phyloP scores from a whole-genome alignment of 108 stramenopile genomes.

The Nannochloropsis oceanica region DNA sequence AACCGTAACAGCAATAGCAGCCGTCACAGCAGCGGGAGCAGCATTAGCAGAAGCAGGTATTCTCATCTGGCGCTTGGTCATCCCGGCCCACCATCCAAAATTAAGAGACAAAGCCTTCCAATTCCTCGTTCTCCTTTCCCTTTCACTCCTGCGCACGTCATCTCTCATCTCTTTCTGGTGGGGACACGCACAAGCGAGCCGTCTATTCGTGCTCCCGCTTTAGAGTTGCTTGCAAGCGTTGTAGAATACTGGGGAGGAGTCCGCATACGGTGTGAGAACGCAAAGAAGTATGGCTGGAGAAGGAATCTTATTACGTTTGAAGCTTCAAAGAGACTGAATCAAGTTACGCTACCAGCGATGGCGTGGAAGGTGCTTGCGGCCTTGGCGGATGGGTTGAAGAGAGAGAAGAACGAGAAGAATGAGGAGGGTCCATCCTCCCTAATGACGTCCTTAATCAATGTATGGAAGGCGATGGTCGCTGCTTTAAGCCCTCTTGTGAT shows the following conservation, averaged over 20 bases:
- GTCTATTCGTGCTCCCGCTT: not conserved
- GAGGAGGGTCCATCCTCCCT: not conserved
- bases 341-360: not conserved
- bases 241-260: not conserved
- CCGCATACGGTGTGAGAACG: not conserved
- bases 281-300: too few relatives aligned
- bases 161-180: not conserved
- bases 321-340: too few relatives aligned
- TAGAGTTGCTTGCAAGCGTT: not conserved
- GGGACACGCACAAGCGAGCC: not conserved
- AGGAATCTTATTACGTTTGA: too few relatives aligned
- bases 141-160: too few relatives aligned
- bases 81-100: too few relatives aligned
- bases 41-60: too few relatives aligned
- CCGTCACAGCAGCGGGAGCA: too few relatives aligned
- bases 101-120: not conserved
- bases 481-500: not conserved
- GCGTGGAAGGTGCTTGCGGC: not conserved
- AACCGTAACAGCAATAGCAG: too few relatives aligned
- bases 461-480: not conserved
- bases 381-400: not conserved
- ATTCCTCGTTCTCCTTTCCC: not conserved
- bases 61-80: too few relatives aligned
- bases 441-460: not conserved
- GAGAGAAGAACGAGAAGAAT: not conserved